Evolutionary conservation across 1,284 basidiomycete genomes (phyloP).

Genomic region (Rhodofomes roseus): DNA sequence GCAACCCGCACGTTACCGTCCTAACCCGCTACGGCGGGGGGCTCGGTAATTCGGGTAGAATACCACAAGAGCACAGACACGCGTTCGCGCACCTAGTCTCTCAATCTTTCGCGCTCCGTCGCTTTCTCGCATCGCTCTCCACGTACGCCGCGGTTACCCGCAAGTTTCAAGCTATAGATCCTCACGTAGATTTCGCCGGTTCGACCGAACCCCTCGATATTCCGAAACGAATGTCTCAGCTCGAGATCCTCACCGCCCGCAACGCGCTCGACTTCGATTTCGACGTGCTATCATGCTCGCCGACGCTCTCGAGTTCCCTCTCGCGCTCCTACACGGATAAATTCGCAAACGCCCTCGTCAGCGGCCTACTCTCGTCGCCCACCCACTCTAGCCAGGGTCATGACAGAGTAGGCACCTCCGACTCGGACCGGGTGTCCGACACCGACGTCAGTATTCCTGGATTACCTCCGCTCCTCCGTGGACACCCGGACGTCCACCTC

Average conservation of each 20-base stretch:
- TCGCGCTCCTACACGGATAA: slow-evolving; percentile 33
- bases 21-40: slow-evolving; percentile 73
- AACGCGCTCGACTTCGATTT: slow-evolving; percentile 46
- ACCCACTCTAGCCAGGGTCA: slow-evolving; percentile 19
- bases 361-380: slow-evolving; percentile 30
- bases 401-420: slow-evolving; percentile 16
- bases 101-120: slow-evolving; percentile 6
- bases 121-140: neutral
- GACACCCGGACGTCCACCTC: slow-evolving; percentile 69
- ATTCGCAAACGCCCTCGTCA: slow-evolving; percentile 30
- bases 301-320: slow-evolving; percentile 28
- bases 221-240: slow-evolving; percentile 48
- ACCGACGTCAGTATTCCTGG: slow-evolving; percentile 49
- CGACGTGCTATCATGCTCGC: slow-evolving; percentile 26
- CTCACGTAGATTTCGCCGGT: slow-evolving; percentile 16
- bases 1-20: slow-evolving; percentile 47
- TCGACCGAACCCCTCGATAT: slow-evolving; percentile 9
- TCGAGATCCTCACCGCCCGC: slow-evolving; percentile 50
- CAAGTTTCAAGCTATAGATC: slow-evolving; percentile 15
- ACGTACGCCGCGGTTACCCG: slow-evolving; percentile 2
- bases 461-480: slow-evolving; percentile 62
- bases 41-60: slow-evolving; percentile 53
- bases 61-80: slow-evolving; percentile 21
- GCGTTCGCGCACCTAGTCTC: neutral
- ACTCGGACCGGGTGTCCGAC: slow-evolving; percentile 19